Evolutionary conservation across 148 eudicot genomes (phyloP).

Genomic region (Amaranthus palmeri): DNA sequence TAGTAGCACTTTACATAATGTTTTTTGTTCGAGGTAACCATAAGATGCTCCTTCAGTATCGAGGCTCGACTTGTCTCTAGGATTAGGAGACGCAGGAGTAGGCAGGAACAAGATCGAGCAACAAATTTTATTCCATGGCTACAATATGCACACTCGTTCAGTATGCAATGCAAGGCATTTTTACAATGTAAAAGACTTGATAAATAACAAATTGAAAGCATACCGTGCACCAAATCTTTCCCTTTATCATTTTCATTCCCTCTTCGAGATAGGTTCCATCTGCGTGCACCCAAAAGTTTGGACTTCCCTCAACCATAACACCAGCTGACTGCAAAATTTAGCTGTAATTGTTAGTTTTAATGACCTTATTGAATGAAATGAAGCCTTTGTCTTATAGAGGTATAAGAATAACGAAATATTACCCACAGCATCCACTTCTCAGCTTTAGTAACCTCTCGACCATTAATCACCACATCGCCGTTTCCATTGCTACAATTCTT

Average conservation of each 20-base stretch:
- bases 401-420: constrained; percentile 6
- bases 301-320: constrained; percentile 52
- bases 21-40: constrained; percentile 25
- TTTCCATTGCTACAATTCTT: constrained; percentile 68
- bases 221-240: constrained; percentile 66
- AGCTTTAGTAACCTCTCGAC: constrained; percentile 51
- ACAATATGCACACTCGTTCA: constrained; percentile 19
- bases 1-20: constrained; percentile 49
- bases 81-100: constrained; percentile 33
- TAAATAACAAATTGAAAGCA: constrained; percentile 7
- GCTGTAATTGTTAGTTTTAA: constrained; percentile 8
- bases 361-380: neutral
- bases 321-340: constrained; percentile 56
- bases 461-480: constrained; percentile 47
- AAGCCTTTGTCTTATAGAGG: neutral
- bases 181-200: constrained; percentile 12
- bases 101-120: constrained; percentile 68
- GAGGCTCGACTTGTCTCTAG: constrained; percentile 25
- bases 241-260: constrained; percentile 52
- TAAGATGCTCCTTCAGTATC: constrained; percentile 17
- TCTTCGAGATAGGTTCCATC: constrained; percentile 60
- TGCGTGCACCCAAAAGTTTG: constrained; percentile 54
- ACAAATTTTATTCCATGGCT: constrained; percentile 51
- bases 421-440: constrained; percentile 70
- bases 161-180: neutral